These are phyloP conservation scores for Angomonas ambiguus DNA, from an alignment of 208 protist species.

Conservation along the genomic window DNA sequence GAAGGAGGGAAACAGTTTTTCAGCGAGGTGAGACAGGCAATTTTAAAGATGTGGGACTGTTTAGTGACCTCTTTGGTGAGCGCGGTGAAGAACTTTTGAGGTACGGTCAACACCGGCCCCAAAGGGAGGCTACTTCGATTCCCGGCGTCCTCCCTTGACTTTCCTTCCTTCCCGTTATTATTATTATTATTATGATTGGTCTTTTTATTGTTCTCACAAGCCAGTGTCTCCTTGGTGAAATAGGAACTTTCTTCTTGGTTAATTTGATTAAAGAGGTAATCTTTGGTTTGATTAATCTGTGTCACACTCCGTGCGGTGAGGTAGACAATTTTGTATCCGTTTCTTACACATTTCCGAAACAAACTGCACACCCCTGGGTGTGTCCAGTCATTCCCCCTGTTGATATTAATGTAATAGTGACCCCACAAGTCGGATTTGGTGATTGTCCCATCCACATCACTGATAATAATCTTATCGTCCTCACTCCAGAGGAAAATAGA, in stretches of 20 bases:
- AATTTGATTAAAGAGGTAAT: constrained; percentile 72
- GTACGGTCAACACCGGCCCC: constrained; percentile 87
- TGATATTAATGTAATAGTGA: constrained; percentile 91
- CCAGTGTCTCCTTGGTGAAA: background rate
- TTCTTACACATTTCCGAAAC: constrained; percentile 91
- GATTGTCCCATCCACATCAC: constrained; percentile 98
- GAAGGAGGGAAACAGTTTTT: constrained; percentile 62
- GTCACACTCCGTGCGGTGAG: constrained; percentile 86
- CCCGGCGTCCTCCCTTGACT: too few species aligned
- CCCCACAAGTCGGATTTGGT: constrained; percentile 96
- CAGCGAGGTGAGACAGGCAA: constrained; percentile 70
- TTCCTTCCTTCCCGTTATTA: too few species aligned
- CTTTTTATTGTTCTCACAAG: background rate
- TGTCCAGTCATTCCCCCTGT: constrained; percentile 91
- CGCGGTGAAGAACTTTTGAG: constrained; percentile 81
- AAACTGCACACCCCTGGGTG: constrained; percentile 93
- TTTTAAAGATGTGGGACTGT: constrained; percentile 91
- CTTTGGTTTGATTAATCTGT: constrained; percentile 78
- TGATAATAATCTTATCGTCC: constrained; percentile 93
- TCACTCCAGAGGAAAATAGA: constrained; percentile 93
- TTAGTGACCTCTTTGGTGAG: constrained; percentile 88
- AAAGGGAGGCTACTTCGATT: constrained; percentile 45
- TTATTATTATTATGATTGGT: background rate
- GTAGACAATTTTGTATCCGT: constrained; percentile 95
- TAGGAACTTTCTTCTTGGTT: constrained; percentile 51